Evolutionary conservation across 2,329 filamentous ascomycete species (phyloP).

Genomic region (Pseudomassariella vexata): DNA sequence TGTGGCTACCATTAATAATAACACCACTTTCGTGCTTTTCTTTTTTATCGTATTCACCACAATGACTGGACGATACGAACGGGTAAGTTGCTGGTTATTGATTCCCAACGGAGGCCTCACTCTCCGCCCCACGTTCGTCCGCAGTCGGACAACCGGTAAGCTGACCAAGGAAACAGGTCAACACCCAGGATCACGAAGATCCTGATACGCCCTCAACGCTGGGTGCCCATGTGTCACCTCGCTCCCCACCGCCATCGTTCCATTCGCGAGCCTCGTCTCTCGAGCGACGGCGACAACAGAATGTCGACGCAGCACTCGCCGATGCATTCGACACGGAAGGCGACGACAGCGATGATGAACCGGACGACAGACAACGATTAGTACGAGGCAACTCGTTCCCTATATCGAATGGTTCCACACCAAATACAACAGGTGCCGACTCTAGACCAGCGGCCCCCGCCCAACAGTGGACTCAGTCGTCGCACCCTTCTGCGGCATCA

Average conservation of each 20-base stretch:
- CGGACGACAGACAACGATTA: conserved; percentile 79
- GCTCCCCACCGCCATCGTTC: conserved; percentile 76
- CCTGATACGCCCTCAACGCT: conserved; percentile 28
- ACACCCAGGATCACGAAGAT: conserved; percentile 53
- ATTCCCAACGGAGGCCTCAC: conserved; percentile 1
- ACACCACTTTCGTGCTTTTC: too few relatives aligned
- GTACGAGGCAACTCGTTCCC: conserved; percentile 60
- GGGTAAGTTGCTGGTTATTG: conserved; percentile 34
- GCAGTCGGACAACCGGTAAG: conserved; percentile 4
- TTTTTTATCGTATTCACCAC: conserved; percentile 14
- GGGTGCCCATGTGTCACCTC: conserved; percentile 39
- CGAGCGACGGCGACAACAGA: conserved; percentile 33
- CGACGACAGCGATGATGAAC: conserved; percentile 67
- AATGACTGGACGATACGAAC: conserved; percentile 53
- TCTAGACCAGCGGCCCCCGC: conserved; percentile 10
- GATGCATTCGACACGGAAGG: conserved; percentile 87
- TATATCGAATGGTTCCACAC: conserved; percentile 12
- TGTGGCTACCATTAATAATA: too few relatives aligned
- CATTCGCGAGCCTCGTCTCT: conserved; percentile 74
- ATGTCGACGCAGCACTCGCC: conserved; percentile 73
- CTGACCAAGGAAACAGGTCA: conserved; percentile 38
- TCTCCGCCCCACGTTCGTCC: not conserved
- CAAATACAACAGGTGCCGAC: conserved; percentile 11
- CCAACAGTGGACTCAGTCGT: conserved; percentile 12
- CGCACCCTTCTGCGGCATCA: conserved; percentile 28